Base-by-base conservation (phyloP, 805 yeast species). In the Spathaspora passalidarum region DNA sequence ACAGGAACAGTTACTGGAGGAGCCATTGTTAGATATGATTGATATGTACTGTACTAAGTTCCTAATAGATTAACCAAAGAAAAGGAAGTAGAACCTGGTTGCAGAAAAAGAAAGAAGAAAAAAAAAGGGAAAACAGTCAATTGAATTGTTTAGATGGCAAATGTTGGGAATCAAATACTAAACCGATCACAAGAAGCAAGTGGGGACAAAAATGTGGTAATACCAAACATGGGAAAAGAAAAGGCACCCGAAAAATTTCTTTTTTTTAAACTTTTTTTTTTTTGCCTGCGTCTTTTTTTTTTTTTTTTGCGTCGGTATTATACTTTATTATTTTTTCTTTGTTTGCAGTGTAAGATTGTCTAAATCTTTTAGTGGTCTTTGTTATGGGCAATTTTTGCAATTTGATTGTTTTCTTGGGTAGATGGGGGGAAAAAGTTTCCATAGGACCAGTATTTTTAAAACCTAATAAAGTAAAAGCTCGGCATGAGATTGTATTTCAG, bases 1-100 rank as follows among this genome's bases (percentile, higher is more conserved):
- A 84, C 87, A 19, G 81, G 80, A 11, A 82, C 86, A 19, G 75
- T 71, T 38, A 67, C 58, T 32, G 59, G 64, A 26, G 44, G 63
- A 40, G 49, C 45, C 50, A 47, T 47, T 13, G 1, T 45, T 3
- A 4, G n/a, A 3, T 29, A 5, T 29, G n/a, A n/a, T 4, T 26
- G 13, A 26, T 26, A 29, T 22, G 25, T 22, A 22, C 9, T 22
- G 6, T 7, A 9, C 9, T 22, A 29, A 29, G 34, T 29, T 14
- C 17, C 34, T n/a, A 29, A 19, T 26, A 19, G 7, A 19, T 16
- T 13, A 7, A 4, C 7, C 5, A 21, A 11, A 26, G 16, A 41
- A 41, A 41, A 21, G 32, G 19, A 2, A 35, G 25, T 14, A 22
- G 18, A n/a, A 23, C 13, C n/a, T 34, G 19, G 19, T 7, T 9